phyloP scores from a whole-genome alignment of 2,329 filamentous ascomycete genomes.

The Aspergillus brunneoviolaceus region DNA sequence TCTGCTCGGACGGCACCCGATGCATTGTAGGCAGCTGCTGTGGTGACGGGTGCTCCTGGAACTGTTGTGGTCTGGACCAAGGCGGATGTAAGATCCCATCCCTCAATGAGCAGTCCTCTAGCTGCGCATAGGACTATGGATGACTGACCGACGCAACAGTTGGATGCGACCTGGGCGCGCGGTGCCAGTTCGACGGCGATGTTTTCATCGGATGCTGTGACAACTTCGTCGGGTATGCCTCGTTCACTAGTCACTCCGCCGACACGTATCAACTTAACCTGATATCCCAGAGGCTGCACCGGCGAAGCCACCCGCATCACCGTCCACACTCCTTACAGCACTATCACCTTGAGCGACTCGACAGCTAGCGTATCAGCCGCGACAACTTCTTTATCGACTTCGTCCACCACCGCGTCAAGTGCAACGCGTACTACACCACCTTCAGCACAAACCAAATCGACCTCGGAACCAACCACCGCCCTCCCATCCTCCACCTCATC shows the following conservation, averaged over 20 bases:
- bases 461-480: no score
- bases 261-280: background rate
- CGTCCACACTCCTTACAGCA: constrained; percentile 10
- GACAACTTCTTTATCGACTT: background rate
- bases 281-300: constrained; percentile 4
- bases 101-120: no score
- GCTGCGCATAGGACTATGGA: background rate
- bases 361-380: background rate
- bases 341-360: background rate
- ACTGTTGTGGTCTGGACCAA: constrained; percentile 13
- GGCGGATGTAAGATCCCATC: constrained; percentile 6
- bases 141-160: background rate
- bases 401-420: background rate
- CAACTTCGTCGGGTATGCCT: background rate
- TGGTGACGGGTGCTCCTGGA: constrained; percentile 12
- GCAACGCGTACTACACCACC: background rate
- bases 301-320: constrained; percentile 9
- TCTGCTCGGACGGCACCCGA: constrained; percentile 3
- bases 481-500: no score
- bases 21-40: constrained; percentile 14
- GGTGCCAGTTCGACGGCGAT: constrained; percentile 10
- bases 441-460: background rate
- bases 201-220: constrained; percentile 16
- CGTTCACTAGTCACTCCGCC: background rate
- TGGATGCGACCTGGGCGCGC: constrained; percentile 10